Evolutionary conservation across 2,329 filamentous ascomycete species (phyloP).

Genomic region (Calonectria hongkongensis): DNA sequence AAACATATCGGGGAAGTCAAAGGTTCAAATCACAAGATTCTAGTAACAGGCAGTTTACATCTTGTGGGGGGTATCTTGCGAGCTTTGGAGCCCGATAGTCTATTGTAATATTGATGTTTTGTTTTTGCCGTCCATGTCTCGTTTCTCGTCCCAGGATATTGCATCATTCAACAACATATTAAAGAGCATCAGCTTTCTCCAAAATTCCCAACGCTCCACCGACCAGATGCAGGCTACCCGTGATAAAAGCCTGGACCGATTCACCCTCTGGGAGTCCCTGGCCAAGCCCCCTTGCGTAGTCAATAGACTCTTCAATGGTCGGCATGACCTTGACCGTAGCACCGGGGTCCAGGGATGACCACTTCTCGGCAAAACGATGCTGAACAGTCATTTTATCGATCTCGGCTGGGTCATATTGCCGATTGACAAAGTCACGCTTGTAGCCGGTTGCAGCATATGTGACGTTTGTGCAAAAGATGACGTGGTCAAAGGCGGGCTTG

Average conservation of each 20-base stretch:
- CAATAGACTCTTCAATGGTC: constrained; percentile 74
- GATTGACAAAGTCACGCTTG: constrained; percentile 75
- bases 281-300: constrained; percentile 64
- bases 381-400: constrained; percentile 72
- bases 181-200: constrained; percentile 67
- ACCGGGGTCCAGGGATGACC: constrained; percentile 67
- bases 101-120: constrained; percentile 54
- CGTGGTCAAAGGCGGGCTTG: constrained; percentile 77
- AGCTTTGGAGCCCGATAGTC: constrained; percentile 74
- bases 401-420: constrained; percentile 70
- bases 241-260: constrained; percentile 71
- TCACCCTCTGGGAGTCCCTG: constrained; percentile 56
- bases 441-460: constrained; percentile 71
- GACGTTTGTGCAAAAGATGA: constrained; percentile 88
- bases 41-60: constrained; percentile 91
- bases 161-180: constrained; percentile 30
- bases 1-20: constrained; percentile 62
- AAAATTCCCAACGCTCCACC: constrained; percentile 72
- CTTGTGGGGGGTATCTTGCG: constrained; percentile 87
- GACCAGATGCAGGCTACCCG: constrained; percentile 78
- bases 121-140: constrained; percentile 31
- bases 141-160: constrained; percentile 18
- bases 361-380: constrained; percentile 71
- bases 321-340: constrained; percentile 68
- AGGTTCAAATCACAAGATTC: constrained; percentile 71